Evolutionary conservation across 192 early-diverging fungal species (phyloP).

Genomic region (Neocallimastix lanati): DNA sequence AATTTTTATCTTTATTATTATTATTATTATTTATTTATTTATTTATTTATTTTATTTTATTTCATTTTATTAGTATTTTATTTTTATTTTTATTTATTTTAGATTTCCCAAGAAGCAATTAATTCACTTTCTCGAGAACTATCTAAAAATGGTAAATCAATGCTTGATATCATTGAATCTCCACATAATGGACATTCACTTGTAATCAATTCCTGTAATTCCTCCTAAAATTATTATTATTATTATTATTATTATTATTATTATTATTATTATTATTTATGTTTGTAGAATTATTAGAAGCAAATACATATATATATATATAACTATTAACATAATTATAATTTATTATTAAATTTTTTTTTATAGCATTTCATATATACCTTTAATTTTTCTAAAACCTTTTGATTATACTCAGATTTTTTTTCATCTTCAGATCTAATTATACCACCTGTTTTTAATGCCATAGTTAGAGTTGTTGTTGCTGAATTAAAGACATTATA

Average conservation of each 20-base stretch:
- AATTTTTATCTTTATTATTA: too few relatives aligned
- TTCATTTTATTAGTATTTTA: too few relatives aligned
- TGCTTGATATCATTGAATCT: slow-evolving; percentile 80
- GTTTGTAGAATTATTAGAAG: too few relatives aligned
- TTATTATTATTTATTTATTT: too few relatives aligned
- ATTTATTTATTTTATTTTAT: too few relatives aligned
- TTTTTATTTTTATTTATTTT: too few relatives aligned
- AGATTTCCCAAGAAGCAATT: slow-evolving; percentile 44
- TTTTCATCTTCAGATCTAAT: not conserved
- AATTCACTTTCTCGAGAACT: slow-evolving; percentile 24
- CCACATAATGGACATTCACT: slow-evolving; percentile 89
- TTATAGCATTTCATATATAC: too few relatives aligned
- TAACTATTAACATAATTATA: too few relatives aligned
- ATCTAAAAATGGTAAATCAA: slow-evolving; percentile 61
- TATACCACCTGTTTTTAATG: not conserved
- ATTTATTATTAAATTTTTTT: too few relatives aligned
- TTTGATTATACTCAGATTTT: slow-evolving; percentile 2
- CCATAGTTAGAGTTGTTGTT: slow-evolving; percentile 6
- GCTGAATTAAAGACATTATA: slow-evolving; percentile 3
- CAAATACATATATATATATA: too few relatives aligned
- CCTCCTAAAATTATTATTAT: slow-evolving; percentile 34
- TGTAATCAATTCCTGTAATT: slow-evolving; percentile 58
- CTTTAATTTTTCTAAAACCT: not conserved
- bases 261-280: too few relatives aligned
- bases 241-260: too few relatives aligned